phyloP scores from a whole-genome alignment of 2,329 filamentous ascomycete genomes.

The Diaporthe citrichinensis region DNA sequence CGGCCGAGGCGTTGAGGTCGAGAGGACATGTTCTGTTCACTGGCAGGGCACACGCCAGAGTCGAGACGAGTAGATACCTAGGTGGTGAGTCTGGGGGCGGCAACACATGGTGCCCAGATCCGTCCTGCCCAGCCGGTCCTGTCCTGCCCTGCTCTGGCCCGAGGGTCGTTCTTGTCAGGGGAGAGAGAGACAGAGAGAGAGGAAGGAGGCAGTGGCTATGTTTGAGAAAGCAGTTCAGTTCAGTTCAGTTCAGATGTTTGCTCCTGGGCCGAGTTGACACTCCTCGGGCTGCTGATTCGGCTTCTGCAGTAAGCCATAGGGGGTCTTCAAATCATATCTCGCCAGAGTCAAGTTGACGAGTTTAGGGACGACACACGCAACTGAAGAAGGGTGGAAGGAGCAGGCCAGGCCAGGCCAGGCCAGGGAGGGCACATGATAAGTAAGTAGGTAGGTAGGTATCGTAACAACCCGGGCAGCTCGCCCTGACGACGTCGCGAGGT shows the following conservation, averaged over 20 bases:
- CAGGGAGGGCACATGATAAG: neutral
- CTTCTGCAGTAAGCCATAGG: neutral
- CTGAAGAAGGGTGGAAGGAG: neutral
- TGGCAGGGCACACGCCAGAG: neutral
- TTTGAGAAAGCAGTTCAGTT: neutral
- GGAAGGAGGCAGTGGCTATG: neutral
- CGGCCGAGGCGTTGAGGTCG: neutral
- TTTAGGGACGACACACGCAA: neutral
- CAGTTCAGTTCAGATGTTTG: too few relatives aligned
- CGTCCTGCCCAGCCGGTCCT: too few relatives aligned
- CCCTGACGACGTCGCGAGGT: neutral
- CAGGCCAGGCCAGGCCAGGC: neutral
- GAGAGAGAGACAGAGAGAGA: too few relatives aligned
- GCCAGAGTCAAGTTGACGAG: neutral
- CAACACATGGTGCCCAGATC: neutral
- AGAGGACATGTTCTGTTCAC: constrained; percentile 1
- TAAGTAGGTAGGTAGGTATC: neutral
- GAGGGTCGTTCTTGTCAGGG: neutral
- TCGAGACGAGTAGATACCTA: neutral
- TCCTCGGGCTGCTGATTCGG: neutral
- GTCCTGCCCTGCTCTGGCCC: neutral
- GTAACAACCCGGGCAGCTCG: neutral
- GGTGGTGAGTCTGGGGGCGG: neutral
- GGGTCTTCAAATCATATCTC: neutral
- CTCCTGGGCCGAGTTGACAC: neutral